Percentiles rank a stretch among this genome's conserved stretches.
These are phyloP conservation scores for Backusella parvicylindrica DNA, from an alignment of 192 early-diverging fungal genomes.

Conservation along the genomic window DNA sequence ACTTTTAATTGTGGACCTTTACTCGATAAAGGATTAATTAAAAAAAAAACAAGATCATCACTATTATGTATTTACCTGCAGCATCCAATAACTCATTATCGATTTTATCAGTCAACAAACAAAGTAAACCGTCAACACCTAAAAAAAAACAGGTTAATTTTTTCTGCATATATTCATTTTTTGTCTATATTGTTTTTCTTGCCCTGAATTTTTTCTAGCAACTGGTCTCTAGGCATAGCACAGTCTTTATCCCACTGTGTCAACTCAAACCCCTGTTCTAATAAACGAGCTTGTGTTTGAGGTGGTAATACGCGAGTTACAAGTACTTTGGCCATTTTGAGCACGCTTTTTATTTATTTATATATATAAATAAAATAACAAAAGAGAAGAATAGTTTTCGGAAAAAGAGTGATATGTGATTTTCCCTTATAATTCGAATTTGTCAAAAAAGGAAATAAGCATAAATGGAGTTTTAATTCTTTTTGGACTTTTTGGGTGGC, in stretches of 20 bases:
- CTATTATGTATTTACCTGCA: slow-evolving; percentile 43
- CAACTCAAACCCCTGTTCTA: slow-evolving; percentile 40
- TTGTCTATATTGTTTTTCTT: background rate
- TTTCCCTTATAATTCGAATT: background rate
- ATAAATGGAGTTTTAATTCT: background rate
- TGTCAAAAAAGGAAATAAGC: background rate
- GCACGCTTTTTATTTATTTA: too few species aligned
- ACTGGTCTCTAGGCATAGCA: slow-evolving; percentile 44
- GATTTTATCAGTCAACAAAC: slow-evolving; percentile 72
- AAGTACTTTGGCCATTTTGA: slow-evolving; percentile 15
- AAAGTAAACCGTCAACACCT: slow-evolving; percentile 57
- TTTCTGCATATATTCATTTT: background rate
- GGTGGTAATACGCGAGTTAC: slow-evolving; percentile 32
- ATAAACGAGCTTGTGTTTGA: slow-evolving; percentile 19
- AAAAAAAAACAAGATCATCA: background rate
- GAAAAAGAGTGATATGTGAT: background rate
- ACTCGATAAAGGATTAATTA: background rate
- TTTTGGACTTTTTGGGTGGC: background rate
- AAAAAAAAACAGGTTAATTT: background rate
- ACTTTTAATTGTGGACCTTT: slow-evolving; percentile 56
- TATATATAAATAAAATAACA: background rate
- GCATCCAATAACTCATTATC: slow-evolving; percentile 65
- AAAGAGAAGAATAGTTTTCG: background rate
- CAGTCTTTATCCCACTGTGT: slow-evolving; percentile 51
- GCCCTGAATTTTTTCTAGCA: slow-evolving; percentile 48